Conservation (phyloP, 192 early-diverging fungal species). For the Umbelopsis vinacea region DNA sequence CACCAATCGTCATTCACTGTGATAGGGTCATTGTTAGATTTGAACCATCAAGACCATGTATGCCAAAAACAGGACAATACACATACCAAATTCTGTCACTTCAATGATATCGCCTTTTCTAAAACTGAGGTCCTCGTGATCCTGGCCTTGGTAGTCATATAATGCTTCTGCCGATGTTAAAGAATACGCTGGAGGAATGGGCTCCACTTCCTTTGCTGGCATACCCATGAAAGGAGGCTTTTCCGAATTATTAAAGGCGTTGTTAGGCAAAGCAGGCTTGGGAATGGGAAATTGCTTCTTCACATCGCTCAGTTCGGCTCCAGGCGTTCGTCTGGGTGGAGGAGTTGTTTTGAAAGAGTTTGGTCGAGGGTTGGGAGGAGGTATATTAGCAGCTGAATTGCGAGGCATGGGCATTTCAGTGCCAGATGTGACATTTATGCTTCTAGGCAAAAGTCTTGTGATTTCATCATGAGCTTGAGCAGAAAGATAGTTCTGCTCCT, state of each 20-base stretch:
- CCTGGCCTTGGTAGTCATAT: constrained; percentile 65
- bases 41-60: too few relatives aligned
- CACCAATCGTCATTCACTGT: constrained; percentile 47
- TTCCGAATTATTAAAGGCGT: not conserved
- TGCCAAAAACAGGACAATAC: too few relatives aligned
- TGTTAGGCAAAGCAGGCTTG: not conserved
- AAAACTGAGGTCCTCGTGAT: constrained; percentile 61
- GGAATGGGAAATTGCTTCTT: constrained; percentile 14
- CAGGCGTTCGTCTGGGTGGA: constrained; percentile 1
- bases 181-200: constrained; percentile 31
- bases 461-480: constrained; percentile 34
- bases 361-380: not conserved
- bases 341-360: not conserved
- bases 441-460: constrained; percentile 25
- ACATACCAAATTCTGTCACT: constrained; percentile 46
- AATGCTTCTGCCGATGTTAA: constrained; percentile 52
- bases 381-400: constrained; percentile 26
- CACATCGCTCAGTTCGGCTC: constrained; percentile 1
- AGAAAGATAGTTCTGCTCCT: constrained; percentile 26
- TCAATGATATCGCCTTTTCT: constrained; percentile 63
- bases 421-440: not conserved
- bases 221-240: constrained; percentile 8
- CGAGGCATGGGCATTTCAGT: constrained; percentile 29
- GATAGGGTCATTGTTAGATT: not conserved
- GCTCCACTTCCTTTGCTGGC: not conserved